phyloP scores from a whole-genome alignment of 2,329 filamentous ascomycete genomes.

The Penicillium sp. region DNA sequence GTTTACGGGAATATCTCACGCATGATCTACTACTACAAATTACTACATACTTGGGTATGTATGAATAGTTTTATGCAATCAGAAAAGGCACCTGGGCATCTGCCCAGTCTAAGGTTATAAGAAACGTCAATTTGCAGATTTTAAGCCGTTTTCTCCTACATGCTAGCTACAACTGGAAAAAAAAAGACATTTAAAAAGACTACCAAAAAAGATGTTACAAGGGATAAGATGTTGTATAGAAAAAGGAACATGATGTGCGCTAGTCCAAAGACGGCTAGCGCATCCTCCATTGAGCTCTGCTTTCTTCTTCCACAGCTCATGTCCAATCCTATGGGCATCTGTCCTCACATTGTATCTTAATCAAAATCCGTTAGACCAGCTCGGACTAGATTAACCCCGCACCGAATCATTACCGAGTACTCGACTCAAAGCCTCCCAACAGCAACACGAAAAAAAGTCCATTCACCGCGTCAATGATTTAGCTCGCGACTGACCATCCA shows the following conservation, averaged over 20 bases:
- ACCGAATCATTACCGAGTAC: neutral
- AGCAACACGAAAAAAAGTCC: conserved; percentile 1
- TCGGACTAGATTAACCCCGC: neutral
- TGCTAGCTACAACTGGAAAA: too few relatives aligned
- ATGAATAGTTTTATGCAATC: too few relatives aligned
- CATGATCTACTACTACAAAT: too few relatives aligned
- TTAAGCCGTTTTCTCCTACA: too few relatives aligned
- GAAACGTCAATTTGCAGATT: too few relatives aligned
- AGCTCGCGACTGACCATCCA: conserved; percentile 19
- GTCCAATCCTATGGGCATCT: conserved; percentile 4
- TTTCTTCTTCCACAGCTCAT: conserved; percentile 4
- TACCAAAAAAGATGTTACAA: too few relatives aligned
- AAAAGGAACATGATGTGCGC: neutral
- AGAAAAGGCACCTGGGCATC: too few relatives aligned
- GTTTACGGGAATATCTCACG: neutral
- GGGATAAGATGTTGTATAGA: too few relatives aligned
- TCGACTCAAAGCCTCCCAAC: neutral
- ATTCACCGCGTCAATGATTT: conserved; percentile 18
- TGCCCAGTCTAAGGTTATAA: too few relatives aligned
- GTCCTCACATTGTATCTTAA: neutral
- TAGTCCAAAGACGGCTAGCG: conserved; percentile 3
- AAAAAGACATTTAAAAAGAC: too few relatives aligned
- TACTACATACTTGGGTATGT: too few relatives aligned
- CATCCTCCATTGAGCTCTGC: conserved; percentile 10
- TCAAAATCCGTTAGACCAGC: neutral